Base-by-base conservation (phyloP, 805 yeast species). In the Candida oleophila region DNA sequence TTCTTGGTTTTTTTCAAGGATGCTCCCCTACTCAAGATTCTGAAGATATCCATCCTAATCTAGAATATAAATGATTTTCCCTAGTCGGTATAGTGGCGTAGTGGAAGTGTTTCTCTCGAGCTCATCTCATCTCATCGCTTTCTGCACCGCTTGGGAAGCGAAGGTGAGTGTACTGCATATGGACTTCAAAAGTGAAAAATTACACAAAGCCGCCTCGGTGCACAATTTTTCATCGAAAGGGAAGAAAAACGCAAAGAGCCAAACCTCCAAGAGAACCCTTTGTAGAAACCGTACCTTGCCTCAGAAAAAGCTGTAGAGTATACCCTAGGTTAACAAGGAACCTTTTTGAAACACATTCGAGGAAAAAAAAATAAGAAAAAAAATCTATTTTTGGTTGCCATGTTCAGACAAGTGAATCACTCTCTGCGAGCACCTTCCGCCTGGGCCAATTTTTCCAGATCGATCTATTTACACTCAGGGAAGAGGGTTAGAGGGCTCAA, bases 11-110 rank as follows among this genome's bases (percentile, higher is more conserved):
- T 81, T 60, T 82, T 83, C 43, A 92, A 70, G 11, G 83, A 76
- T 0, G 97, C 96, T 19, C 98, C 98, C 59, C 97, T 74, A 0
- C 90, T 74, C 33, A 92, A 76, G 2, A 94, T 83, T 57, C 88
- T 76, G 64, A 92, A 94, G 49, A 92, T 85, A 70, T 92, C 99
- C 97, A 90, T 90, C 22, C 32, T 54, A 41, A 22, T 48, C 33
- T 41, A 14, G 12, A 28, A 28, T 28, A 28, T 28, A 14, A 28
- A 14, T 11, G 33, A 28, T 11, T 11, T 9, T 28, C 33, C 12
- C 33, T 28, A 11, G 9, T 14, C 9, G 14, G 14, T 28, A 28
- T 11, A 28, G 9, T 11, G 14, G 9, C 12, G 33, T 15, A 8
- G 16, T 34, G n/a, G 37, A 34, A 5, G 14, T 8, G 14, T 34